Evolutionary conservation across 1,139 yeast species (phyloP), one percentile per base, ranked within the genome.

Genomic region (Geotrichum histeridarum): DNA sequence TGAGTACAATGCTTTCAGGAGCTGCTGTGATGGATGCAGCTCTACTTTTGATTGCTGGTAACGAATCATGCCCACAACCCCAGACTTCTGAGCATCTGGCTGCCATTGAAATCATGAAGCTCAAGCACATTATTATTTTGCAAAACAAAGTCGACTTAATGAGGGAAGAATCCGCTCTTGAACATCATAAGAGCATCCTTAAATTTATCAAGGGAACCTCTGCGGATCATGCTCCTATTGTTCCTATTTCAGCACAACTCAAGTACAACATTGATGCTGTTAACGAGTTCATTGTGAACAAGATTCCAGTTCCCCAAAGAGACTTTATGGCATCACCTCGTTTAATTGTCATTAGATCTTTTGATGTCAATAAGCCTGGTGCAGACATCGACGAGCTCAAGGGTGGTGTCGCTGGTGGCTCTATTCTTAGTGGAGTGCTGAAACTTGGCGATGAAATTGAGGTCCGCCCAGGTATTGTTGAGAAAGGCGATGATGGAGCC

Each of bases 11-110:
- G 99, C 84, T 94, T 82, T 91, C 98, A 50, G 99, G 99, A 71
- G 99, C 99, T 42, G 99, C 99, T 14, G 99, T 94, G 63, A 94
- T 94, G 99, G 99, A 94, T 74, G 99, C 99, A 56, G 99, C 99
- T 12, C 78, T 94, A 60, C 77, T 94, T 67, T 80, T 94, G 64
- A 85, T 94, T 71, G 99, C 99, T 42, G 99, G 98, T 73, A 94
- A 94, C 72, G 99, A 94, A 79, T 83, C 95, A 56, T 94, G 99
- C 78, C 99, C 99, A 60, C 99, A 94, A 78, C 99, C 99, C 46
- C 99, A 94, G 78, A 94, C 99, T 31, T 87, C 96, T 17, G 99
- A 94, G 77, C 99, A 94, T 78, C 81, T 94, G 74, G 99, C 99
- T 52, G 99, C 99, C 60, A 94, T 94, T 68, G 99, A 94, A 77